Evolutionary conservation across 83 land plant genomes (phyloP), one percentile per base, ranked within the genome.

Genomic region (Larix sibirica): DNA sequence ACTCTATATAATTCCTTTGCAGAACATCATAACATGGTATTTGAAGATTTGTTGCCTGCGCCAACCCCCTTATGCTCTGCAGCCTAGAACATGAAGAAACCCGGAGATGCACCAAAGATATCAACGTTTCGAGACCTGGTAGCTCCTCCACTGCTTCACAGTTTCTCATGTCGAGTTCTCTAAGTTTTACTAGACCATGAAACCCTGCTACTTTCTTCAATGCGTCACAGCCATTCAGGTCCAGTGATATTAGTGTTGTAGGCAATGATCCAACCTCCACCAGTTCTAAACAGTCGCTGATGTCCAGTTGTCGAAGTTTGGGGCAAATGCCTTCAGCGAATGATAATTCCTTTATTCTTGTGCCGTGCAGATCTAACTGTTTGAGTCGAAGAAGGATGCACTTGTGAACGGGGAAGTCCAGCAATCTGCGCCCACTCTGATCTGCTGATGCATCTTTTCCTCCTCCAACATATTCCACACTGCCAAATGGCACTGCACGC

Each of bases 251-350:
- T 31, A 75, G 18, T 23, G 28, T 47, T 8, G 6, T n/a, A 12
- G 78, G 78, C 10, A 75, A 28, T 12, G 78, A 1, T 75, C 10
- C n/a, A 4, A 75, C 54, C 78, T 75, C 17, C 54, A 10, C 54
- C 54, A 50, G 54, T 13, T 21, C 26, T 50, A 75, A 50, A 23
- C 54, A 9, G 12, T 42, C 17, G 54, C 54, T 75, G 10, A 42
- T 10, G 21, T 75, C 60, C 2, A 75, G 60, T 10, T 23, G 13
- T 75, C 54, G 31, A 75, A 75, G 78, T 17, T 6, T 75, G 28
- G 78, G 78, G 26, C 78, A 75, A 13, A 24, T 3, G 9, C 54
- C 78, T 75, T 75, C 33, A 21, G 78, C 47, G 50, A 75, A 47
- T 23, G 60, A 75, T 21, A 75, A 47, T 1, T 14, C 13, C 6